phyloP scores from a whole-genome alignment of 805 yeast genomes.

The Nakazawaea holstii region DNA sequence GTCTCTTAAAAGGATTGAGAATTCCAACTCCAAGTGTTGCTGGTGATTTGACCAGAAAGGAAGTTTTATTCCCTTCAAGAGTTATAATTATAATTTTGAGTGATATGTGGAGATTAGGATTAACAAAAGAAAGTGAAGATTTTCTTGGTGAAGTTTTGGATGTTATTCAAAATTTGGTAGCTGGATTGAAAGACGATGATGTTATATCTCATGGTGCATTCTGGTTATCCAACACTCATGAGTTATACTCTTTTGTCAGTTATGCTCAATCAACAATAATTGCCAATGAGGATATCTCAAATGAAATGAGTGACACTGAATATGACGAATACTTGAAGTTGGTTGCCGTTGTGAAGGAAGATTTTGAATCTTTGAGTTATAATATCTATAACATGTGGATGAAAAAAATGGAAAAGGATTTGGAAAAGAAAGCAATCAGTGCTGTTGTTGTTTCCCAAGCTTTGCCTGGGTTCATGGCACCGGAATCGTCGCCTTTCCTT shows the following conservation, averaged over 20 bases:
- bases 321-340: slow-evolving; percentile 83
- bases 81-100: slow-evolving; percentile 85
- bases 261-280: slow-evolving; percentile 91
- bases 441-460: slow-evolving; percentile 94
- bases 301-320: slow-evolving; percentile 86
- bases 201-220: slow-evolving; percentile 90
- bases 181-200: slow-evolving; percentile 77
- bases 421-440: slow-evolving; percentile 89
- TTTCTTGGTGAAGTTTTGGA: slow-evolving; percentile 85
- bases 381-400: slow-evolving; percentile 96
- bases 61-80: slow-evolving; percentile 93
- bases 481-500: slow-evolving; percentile 74
- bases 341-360: slow-evolving; percentile 89
- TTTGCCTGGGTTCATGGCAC: slow-evolving; percentile 91
- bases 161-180: slow-evolving; percentile 79
- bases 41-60: slow-evolving; percentile 69
- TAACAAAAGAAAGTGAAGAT: slow-evolving; percentile 86
- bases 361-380: slow-evolving; percentile 86
- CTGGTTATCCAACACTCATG: slow-evolving; percentile 97
- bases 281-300: slow-evolving; percentile 72
- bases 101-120: slow-evolving; percentile 98
- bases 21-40: slow-evolving; percentile 85
- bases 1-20: slow-evolving; percentile 76
- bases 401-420: slow-evolving; percentile 86
- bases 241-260: slow-evolving; percentile 87